Percentiles rank a stretch among this genome's conserved stretches.
Conservation (phyloP, 106 monocot species). For the Dioscorea alata region DNA sequence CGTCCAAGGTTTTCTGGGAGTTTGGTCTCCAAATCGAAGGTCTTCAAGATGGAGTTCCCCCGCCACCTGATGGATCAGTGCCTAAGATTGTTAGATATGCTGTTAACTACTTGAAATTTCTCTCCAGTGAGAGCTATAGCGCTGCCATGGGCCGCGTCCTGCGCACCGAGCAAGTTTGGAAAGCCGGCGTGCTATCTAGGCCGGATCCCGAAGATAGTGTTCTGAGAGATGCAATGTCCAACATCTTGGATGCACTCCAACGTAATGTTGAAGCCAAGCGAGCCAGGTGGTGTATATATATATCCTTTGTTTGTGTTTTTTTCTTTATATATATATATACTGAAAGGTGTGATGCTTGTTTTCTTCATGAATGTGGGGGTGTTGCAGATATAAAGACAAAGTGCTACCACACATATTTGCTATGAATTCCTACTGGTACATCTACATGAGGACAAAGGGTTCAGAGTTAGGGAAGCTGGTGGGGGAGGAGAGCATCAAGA, state of each 20-base stretch:
- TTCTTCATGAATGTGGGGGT: too few species aligned
- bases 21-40: conserved; percentile 35
- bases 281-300: background rate
- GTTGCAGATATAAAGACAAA: conserved; percentile 8
- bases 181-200: conserved; percentile 13
- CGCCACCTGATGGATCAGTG: conserved; percentile 22
- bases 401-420: conserved; percentile 29
- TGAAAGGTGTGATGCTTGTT: too few species aligned
- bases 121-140: conserved; percentile 18
- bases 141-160: conserved; percentile 35
- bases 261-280: conserved; percentile 30
- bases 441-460: conserved; percentile 42
- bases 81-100: conserved; percentile 41
- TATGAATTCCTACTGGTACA: conserved; percentile 54
- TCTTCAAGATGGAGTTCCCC: conserved; percentile 13
- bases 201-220: conserved; percentile 16
- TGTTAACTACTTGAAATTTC: conserved; percentile 41
- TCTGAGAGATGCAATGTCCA: conserved; percentile 17
- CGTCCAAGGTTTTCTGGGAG: conserved; percentile 31
- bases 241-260: conserved; percentile 32
- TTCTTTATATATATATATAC: too few species aligned
- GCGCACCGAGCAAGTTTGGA: conserved; percentile 36
- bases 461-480: conserved; percentile 37
- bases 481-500: conserved; percentile 37
- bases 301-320: too few species aligned